phyloP scores from a whole-genome alignment of 2,329 filamentous ascomycete species.

The Fusarium floridanum region DNA sequence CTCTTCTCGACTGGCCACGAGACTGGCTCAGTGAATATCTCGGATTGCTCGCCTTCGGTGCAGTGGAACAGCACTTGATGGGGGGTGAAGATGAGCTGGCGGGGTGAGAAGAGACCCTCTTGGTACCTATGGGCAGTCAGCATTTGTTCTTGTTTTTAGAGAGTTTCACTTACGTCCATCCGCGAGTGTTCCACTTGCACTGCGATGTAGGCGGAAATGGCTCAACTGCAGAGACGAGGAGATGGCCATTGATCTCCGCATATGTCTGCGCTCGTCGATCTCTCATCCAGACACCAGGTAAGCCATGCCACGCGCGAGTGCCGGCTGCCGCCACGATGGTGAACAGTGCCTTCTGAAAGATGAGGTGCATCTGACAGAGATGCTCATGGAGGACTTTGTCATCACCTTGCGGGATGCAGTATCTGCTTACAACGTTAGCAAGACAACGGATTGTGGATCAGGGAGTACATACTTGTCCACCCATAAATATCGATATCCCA shows the following conservation, averaged over 20 bases:
- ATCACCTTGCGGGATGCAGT: conserved; percentile 5
- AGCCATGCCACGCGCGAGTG: background rate
- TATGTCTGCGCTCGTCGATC: background rate
- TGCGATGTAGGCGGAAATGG: background rate
- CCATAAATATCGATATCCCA: conserved; percentile 8
- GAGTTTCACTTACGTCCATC: background rate
- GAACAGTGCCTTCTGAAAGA: conserved; percentile 2
- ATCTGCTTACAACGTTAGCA: background rate
- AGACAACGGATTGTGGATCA: background rate
- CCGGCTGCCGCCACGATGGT: conserved; percentile 13
- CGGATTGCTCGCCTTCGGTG: background rate
- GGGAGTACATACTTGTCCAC: conserved; percentile 4
- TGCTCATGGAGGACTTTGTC: background rate
- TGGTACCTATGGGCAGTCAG: background rate
- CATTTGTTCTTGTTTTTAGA: background rate
- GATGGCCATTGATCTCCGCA: background rate
- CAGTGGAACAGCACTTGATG: background rate
- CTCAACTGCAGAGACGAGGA: background rate
- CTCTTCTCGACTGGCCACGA: background rate
- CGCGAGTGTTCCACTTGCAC: background rate
- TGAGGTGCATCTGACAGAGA: conserved; percentile 8
- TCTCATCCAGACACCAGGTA: background rate
- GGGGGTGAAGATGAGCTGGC: background rate
- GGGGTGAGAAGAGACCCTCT: background rate
- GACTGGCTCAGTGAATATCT: background rate